phyloP scores from a whole-genome alignment of 805 yeast species.

The Zygosaccharomyces rouxii region DNA sequence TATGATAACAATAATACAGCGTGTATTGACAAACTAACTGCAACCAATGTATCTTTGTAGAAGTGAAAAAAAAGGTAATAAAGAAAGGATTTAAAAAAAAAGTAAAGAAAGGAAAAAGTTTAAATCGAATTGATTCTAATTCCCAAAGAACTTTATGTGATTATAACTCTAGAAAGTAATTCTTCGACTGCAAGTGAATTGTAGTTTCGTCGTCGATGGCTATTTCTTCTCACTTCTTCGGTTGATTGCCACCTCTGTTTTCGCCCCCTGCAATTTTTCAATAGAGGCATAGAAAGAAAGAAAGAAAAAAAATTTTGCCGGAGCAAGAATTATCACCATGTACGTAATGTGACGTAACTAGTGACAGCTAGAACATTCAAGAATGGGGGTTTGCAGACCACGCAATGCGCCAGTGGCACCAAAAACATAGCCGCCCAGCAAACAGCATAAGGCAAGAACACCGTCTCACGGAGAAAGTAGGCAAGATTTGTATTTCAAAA shows the following conservation, averaged over 20 bases:
- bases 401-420: not conserved
- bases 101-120: not conserved
- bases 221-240: not conserved
- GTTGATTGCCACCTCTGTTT: conserved; percentile 6
- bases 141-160: not conserved
- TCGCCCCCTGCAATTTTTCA: conserved; percentile 7
- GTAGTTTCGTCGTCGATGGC: conserved; percentile 2
- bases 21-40: conserved; percentile 2
- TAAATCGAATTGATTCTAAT: not conserved
- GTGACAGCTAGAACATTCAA: not conserved
- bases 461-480: not conserved
- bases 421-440: not conserved
- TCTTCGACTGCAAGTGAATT: not conserved
- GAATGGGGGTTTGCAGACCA: not conserved
- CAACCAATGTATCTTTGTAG: conserved; percentile 1
- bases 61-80: not conserved
- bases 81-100: not conserved
- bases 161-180: not conserved
- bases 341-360: not conserved
- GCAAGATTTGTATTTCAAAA: not conserved
- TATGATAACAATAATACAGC: not conserved
- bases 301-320: not conserved
- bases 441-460: not conserved
- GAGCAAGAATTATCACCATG: not conserved
- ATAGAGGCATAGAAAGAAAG: not conserved